Conservation (phyloP, 2,329 filamentous ascomycete species). For the Aspergillus fructus region DNA sequence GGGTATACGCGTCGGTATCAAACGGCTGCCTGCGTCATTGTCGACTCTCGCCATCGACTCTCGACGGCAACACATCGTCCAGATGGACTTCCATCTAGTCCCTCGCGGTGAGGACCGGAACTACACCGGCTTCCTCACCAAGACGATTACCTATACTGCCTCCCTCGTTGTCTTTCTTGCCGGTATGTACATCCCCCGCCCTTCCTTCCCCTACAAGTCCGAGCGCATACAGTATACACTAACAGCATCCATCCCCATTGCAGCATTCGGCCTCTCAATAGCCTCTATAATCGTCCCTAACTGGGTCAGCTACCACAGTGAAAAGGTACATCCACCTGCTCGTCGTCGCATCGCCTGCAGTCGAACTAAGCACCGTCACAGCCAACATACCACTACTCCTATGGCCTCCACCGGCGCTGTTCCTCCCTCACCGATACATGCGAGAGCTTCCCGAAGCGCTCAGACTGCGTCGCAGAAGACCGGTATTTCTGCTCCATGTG, state of each 20-base stretch:
- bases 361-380: conserved; percentile 8
- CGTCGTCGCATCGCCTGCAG: neutral
- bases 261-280: conserved; percentile 47
- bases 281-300: conserved; percentile 47
- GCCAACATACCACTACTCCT: conserved; percentile 61
- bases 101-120: conserved; percentile 44
- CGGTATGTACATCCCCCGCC: conserved; percentile 26
- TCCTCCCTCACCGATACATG: conserved; percentile 61
- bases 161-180: conserved; percentile 47
- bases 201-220: neutral
- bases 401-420: conserved; percentile 80
- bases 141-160: conserved; percentile 48
- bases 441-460: conserved; percentile 62
- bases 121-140: conserved; percentile 50
- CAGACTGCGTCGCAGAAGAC: conserved; percentile 66
- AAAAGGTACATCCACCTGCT: too few relatives aligned
- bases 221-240: neutral
- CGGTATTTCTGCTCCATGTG: conserved; percentile 88
- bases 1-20: neutral
- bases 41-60: neutral
- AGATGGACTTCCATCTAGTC: conserved; percentile 45
- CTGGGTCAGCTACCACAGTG: conserved; percentile 49
- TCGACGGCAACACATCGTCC: conserved; percentile 5
- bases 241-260: conserved; percentile 23
- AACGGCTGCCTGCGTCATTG: conserved; percentile 8